Evolutionary conservation across 371 early-diverging fungal genomes (phyloP).

Genomic region (Mortierella sp.): DNA sequence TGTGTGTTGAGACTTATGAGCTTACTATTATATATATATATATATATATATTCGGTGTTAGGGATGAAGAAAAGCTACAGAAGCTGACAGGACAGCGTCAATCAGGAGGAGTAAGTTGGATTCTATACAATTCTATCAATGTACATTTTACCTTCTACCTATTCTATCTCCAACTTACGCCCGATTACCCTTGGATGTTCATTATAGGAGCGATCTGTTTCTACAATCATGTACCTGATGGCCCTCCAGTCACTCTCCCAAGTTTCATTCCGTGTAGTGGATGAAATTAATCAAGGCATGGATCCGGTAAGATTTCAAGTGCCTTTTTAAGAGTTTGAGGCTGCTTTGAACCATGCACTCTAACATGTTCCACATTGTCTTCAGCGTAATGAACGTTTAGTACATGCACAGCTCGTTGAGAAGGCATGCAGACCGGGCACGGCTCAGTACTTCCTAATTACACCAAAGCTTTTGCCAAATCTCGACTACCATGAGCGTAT

Average conservation of each 20-base stretch:
- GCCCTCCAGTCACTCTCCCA: conserved; percentile 89
- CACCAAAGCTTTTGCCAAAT: conserved; percentile 98
- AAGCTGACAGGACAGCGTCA: conserved; percentile 92
- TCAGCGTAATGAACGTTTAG: conserved; percentile 93
- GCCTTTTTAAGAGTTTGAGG: background rate
- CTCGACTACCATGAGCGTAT: conserved; percentile 94
- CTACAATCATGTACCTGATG: conserved; percentile 98
- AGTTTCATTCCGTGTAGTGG: conserved; percentile 98
- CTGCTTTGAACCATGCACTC: background rate
- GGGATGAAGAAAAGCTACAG: conserved; percentile 90
- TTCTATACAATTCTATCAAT: background rate
- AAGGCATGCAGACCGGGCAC: conserved; percentile 72
- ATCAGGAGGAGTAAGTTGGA: conserved; percentile 89
- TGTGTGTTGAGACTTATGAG: background rate
- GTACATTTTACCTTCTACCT: no score
- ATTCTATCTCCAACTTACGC: background rate
- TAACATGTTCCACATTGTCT: background rate
- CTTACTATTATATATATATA: conserved; percentile 3
- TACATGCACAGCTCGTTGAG: conserved; percentile 93
- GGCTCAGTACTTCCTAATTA: conserved; percentile 97
- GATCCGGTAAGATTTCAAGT: conserved; percentile 74
- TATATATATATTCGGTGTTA: conserved; percentile 9
- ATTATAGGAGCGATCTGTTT: conserved; percentile 85
- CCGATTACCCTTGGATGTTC: background rate
- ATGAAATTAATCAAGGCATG: conserved; percentile 99